Evolutionary conservation across 2,329 filamentous ascomycete genomes (phyloP).

Genomic region (Orbilia quercus): DNA sequence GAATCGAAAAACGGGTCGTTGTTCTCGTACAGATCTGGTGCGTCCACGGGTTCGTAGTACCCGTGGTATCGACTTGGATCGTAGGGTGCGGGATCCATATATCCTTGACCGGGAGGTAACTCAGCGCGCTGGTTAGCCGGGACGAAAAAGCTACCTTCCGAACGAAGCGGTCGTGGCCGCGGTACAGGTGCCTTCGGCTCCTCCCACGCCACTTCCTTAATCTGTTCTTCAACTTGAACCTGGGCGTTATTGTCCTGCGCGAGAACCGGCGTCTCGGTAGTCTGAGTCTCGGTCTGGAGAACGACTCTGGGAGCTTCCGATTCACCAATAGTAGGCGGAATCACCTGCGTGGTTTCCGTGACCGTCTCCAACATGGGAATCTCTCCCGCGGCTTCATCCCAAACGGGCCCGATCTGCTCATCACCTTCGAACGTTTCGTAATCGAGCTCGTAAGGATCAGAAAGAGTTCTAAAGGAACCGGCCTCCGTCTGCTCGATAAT

Average conservation of each 20-base stretch:
- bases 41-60: constrained; percentile 7
- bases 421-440: background rate
- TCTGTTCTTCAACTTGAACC: background rate
- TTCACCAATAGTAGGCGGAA: background rate
- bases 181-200: background rate
- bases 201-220: background rate
- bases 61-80: constrained; percentile 4
- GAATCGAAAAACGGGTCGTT: constrained; percentile 9
- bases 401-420: background rate
- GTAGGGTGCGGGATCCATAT: constrained; percentile 11
- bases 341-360: background rate
- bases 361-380: background rate
- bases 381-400: constrained; percentile 5
- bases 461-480: background rate
- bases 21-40: background rate
- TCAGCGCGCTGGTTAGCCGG: background rate
- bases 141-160: background rate
- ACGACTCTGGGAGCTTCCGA: background rate
- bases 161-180: background rate
- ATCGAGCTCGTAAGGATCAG: constrained; percentile 13
- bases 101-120: background rate
- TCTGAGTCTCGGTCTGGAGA: background rate
- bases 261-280: background rate
- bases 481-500: background rate
- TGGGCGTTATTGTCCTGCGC: background rate